Base-by-base conservation (phyloP, 164 flowering plant species). In the Tetrastigma voinierianum region DNA sequence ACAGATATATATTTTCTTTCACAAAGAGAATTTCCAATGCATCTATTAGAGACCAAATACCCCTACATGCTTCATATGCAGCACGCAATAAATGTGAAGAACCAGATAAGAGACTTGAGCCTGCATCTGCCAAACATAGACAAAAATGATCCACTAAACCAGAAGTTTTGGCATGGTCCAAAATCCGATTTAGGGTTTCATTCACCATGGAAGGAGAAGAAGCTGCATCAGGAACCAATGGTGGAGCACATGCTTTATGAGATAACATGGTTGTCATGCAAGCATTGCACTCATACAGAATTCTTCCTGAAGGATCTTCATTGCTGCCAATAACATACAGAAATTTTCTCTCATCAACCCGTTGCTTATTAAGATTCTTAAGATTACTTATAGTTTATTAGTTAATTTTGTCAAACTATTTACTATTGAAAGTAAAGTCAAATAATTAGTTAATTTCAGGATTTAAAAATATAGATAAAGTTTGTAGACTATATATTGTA, bases 21-120 rank as follows among this genome's bases (percentile, higher is more conserved):
- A 57, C 46, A 19, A 65, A 83, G 25, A 78, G 71, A 59, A 72
- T 74, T 77, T 92, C 99, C 43, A 76, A 61, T 48, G 91, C 90
- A 80, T 88, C 82, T 55, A 86, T 71, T 67, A 96, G 64, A 24
- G 83, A 87, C 97, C 98, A 96, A n/a, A 92, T 69, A 61, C 91
- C 96, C 70, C 79, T 81, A 74, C 91, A 87, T 12, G 91, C 89
- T 83, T 92, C 99, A 61, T 86, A 81, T 71, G 97, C 97, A 70
- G 89, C 93, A 62, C 88, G 88, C 62, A 84, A 71, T 72, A 88
- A 74, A 78, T 77, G 78, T 70, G 91, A 76, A 63, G 96, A 88
- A 67, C 95, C 96, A 52, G 91, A 82, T 66, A n/a, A n/a, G 55
- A 88, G 89, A 72, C 96, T n/a, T 20, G 88, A 71, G 19, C 99